These are phyloP conservation scores for Rhizomucor pusillus DNA, from an alignment of 371 early-diverging fungal species.

Conservation along the genomic window DNA sequence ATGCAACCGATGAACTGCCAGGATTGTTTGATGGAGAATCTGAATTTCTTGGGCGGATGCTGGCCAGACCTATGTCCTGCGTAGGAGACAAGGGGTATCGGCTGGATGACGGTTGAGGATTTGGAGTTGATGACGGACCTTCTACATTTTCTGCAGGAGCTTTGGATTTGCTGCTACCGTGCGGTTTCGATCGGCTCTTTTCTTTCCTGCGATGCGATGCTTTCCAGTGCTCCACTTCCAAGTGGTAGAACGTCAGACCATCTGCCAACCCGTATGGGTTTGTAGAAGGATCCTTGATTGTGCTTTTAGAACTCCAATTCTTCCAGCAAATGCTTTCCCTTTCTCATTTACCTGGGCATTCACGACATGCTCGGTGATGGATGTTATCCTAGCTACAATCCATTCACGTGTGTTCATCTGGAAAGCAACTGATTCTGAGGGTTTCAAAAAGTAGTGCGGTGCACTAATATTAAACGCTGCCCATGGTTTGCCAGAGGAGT, in stretches of 20 bases:
- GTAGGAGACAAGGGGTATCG: neutral
- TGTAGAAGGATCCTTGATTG: slow-evolving; percentile 26
- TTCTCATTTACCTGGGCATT: slow-evolving; percentile 24
- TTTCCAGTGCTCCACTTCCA: slow-evolving; percentile 58
- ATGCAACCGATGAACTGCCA: slow-evolving; percentile 8
- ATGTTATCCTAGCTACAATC: slow-evolving; percentile 66
- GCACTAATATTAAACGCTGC: slow-evolving; percentile 79
- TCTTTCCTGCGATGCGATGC: slow-evolving; percentile 9
- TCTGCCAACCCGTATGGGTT: slow-evolving; percentile 68
- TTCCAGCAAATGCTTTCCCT: too few species aligned
- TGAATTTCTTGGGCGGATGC: slow-evolving; percentile 4
- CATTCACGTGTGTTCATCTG: slow-evolving; percentile 60
- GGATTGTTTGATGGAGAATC: neutral
- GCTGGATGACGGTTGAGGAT: neutral
- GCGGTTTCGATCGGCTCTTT: neutral
- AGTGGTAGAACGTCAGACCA: slow-evolving; percentile 57
- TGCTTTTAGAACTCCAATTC: neutral
- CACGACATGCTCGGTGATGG: slow-evolving; percentile 54
- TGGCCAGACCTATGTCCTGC: slow-evolving; percentile 20
- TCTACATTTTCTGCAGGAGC: slow-evolving; percentile 2
- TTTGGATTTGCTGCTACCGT: slow-evolving; percentile 3
- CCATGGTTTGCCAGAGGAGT: slow-evolving; percentile 73
- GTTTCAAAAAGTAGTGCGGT: slow-evolving; percentile 72
- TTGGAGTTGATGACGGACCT: neutral
- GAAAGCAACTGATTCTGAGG: slow-evolving; percentile 36